Percentiles rank a stretch among this genome's conserved stretches.
phyloP scores from a whole-genome alignment of 2,329 filamentous ascomycete species.

The Aspergillus ustus region DNA sequence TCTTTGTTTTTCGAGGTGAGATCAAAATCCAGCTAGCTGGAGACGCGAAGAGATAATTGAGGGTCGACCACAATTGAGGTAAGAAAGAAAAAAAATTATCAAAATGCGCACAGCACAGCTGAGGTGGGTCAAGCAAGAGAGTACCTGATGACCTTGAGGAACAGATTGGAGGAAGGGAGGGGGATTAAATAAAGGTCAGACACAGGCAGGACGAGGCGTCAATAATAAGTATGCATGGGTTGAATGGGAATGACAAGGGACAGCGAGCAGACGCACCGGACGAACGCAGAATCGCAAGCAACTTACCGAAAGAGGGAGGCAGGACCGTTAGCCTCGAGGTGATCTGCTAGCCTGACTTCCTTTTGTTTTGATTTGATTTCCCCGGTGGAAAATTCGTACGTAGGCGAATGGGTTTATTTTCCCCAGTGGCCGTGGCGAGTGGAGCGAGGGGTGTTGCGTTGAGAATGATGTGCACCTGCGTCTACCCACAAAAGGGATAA shows the following conservation, averaged over 20 bases:
- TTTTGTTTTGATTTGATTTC: constrained; percentile 17
- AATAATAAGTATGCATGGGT: constrained; percentile 13
- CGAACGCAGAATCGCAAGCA: constrained; percentile 23
- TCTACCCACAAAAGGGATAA: constrained; percentile 16
- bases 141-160: constrained; percentile 16
- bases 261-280: constrained; percentile 15
- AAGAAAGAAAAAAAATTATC: constrained; percentile 18
- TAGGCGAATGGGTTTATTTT: constrained; percentile 1
- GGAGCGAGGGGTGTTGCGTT: constrained; percentile 17
- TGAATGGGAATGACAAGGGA: constrained; percentile 21
- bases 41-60: constrained; percentile 26
- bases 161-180: constrained; percentile 20
- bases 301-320: constrained; percentile 29
- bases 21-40: constrained; percentile 34
- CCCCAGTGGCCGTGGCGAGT: constrained; percentile 14
- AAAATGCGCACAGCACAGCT: constrained; percentile 36
- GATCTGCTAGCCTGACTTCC: constrained; percentile 19
- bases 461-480: constrained; percentile 15
- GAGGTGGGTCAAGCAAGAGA: constrained; percentile 24
- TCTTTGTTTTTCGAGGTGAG: background rate
- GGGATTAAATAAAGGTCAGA: constrained; percentile 14
- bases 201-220: background rate
- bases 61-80: constrained; percentile 26
- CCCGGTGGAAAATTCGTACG: background rate
- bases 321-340: constrained; percentile 25